Conservation (phyloP, 257 asterid genomes). For the Fraxinus excelsior region DNA sequence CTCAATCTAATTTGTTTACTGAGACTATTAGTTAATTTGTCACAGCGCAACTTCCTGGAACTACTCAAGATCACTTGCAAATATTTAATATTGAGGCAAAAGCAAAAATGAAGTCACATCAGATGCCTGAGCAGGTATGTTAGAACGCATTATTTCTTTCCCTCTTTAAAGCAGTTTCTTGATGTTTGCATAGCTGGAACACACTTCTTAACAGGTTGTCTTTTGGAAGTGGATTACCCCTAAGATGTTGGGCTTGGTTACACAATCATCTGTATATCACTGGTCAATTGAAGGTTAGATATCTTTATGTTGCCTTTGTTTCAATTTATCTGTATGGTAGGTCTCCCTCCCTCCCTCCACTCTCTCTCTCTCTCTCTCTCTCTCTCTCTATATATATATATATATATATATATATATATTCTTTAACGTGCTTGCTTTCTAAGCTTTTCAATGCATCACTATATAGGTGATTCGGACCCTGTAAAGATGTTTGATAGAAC, state of each 20-base stretch:
- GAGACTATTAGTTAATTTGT: slow-evolving; percentile 30
- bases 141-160: slow-evolving; percentile 7
- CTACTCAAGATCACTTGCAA: slow-evolving; percentile 95
- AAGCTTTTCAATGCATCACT: slow-evolving; percentile 20
- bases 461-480: slow-evolving; percentile 89
- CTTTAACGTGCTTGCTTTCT: slow-evolving; percentile 17
- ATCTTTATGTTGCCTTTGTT: slow-evolving; percentile 12
- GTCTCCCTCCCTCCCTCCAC: neutral
- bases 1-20: slow-evolving; percentile 27
- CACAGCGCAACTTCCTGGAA: slow-evolving; percentile 96
- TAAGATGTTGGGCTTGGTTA: slow-evolving; percentile 92
- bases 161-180: neutral
- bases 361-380: neutral
- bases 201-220: slow-evolving; percentile 60
- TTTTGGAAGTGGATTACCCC: slow-evolving; percentile 98
- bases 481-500: slow-evolving; percentile 94
- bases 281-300: slow-evolving; percentile 87
- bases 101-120: slow-evolving; percentile 87
- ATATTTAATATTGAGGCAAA: slow-evolving; percentile 96
- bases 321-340: slow-evolving; percentile 1
- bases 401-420: no score
- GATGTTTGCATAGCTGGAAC: slow-evolving; percentile 19
- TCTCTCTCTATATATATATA: neutral
- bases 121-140: slow-evolving; percentile 97
- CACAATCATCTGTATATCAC: slow-evolving; percentile 89